Evolutionary conservation across 2,329 filamentous ascomycete species (phyloP).

Genomic region (Sclerotinia nivalis): DNA sequence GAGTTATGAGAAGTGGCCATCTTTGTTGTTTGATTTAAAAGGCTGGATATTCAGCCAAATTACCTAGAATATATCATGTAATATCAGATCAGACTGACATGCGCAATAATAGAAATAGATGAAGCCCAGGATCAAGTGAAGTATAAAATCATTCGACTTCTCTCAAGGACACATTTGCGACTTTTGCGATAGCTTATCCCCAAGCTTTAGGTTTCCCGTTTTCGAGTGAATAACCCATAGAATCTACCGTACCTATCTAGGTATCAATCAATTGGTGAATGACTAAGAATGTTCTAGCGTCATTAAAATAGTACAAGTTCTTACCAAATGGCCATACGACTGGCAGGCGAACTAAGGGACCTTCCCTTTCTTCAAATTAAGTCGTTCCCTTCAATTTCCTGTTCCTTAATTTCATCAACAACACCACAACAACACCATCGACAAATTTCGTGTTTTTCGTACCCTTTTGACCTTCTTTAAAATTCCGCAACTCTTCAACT

Average conservation of each 20-base stretch:
- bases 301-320: not conserved
- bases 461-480: not conserved
- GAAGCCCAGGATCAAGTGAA: not conserved
- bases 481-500: not conserved
- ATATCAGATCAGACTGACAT: not conserved
- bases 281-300: not conserved
- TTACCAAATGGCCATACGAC: not conserved
- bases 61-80: constrained; percentile 35
- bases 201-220: not conserved
- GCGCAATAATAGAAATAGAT: not conserved
- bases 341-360: constrained; percentile 6
- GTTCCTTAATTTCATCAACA: constrained; percentile 17
- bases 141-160: not conserved
- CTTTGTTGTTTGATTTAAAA: constrained; percentile 32
- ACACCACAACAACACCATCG: constrained; percentile 7
- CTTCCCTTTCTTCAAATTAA: not conserved
- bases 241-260: not conserved
- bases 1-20: constrained; percentile 60
- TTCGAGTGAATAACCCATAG: not conserved
- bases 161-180: constrained; percentile 21
- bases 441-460: not conserved
- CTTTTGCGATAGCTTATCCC: constrained; percentile 9
- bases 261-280: not conserved
- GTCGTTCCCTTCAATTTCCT: not conserved
- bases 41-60: constrained; percentile 42